Base-by-base conservation (phyloP, 371 early-diverging fungal genomes). In the Capillidium rhysosporum region DNA sequence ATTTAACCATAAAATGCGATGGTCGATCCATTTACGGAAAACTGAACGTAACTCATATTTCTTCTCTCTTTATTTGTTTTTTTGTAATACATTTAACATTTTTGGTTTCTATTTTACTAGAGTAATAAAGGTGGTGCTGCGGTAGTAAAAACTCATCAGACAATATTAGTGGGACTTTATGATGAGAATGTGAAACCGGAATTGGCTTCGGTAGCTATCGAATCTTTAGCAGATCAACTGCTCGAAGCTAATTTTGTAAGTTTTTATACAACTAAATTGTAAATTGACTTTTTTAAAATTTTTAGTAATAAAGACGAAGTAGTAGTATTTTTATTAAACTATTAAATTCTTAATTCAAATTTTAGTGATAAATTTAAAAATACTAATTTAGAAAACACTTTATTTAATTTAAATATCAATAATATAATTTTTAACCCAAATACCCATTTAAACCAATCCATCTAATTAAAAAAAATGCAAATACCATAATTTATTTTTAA, bases 171-270 rank as follows among this genome's bases (percentile, higher is more conserved):
- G 14, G 51, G 28, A 4, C 3, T 51, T 31, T 51, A 51, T 1
- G 23, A 29, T 20, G 40, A 23, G 1, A 28, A 1, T 51, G 38
- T 39, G 8, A 51, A 51, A 1, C 30, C 51, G 5, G 51, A 38
- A 51, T 34, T 51, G 0, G 51, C 51, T 5, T 28, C 51, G 12
- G 51, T 38, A 25, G 20, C 51, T 39, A 38, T 51, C 21, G 51
- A 51, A 24, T n/a, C 29, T n/a, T 29, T 51, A 0, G 51, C 34
- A 3, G 51, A 51, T 1, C 51, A 51, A 23, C 40, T 51, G 4
- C 25, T 46, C 20, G 31, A 34, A 18, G 55, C 25, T 14, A 38
- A 41, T 20, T 45, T 29, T 46, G 29, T 31, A 2, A 23, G 28
- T 12, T 7, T 39, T 34, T 38, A 18, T 51, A 18, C 29, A 18